These are phyloP conservation scores for Cucurbita maxima DNA, from an alignment of 306 rosid genomes.

Conservation along the genomic window DNA sequence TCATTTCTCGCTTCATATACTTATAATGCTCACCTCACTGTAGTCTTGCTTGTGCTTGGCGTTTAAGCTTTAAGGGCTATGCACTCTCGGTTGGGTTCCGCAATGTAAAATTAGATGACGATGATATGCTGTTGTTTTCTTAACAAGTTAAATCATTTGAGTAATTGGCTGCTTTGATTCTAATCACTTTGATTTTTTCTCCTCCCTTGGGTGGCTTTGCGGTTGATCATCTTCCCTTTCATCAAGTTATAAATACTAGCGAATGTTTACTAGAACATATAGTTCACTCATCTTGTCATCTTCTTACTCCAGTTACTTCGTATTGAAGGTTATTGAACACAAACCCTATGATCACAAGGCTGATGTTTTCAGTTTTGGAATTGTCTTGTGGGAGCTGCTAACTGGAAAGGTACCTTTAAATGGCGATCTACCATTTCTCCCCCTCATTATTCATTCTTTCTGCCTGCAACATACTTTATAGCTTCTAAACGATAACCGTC, in stretches of 20 bases:
- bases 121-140: background rate
- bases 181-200: background rate
- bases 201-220: background rate
- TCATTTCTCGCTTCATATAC: background rate
- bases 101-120: background rate
- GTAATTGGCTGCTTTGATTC: background rate
- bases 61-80: background rate
- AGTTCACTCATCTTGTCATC: constrained; percentile 16
- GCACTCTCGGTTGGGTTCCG: background rate
- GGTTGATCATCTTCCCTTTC: background rate
- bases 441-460: background rate
- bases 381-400: constrained; percentile 85
- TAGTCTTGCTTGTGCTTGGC: background rate
- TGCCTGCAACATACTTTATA: background rate
- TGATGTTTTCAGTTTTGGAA: constrained; percentile 88
- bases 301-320: constrained; percentile 33
- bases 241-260: background rate
- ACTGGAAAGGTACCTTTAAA: constrained; percentile 63
- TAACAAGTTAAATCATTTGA: background rate
- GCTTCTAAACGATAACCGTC: background rate
- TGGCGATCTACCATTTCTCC: background rate
- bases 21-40: background rate
- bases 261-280: background rate
- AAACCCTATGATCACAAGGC: constrained; percentile 98
- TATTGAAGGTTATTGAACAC: constrained; percentile 94